These are phyloP conservation scores for Psilocybe sp. DNA, from an alignment of 768 basidiomycete genomes.

Conservation along the genomic window DNA sequence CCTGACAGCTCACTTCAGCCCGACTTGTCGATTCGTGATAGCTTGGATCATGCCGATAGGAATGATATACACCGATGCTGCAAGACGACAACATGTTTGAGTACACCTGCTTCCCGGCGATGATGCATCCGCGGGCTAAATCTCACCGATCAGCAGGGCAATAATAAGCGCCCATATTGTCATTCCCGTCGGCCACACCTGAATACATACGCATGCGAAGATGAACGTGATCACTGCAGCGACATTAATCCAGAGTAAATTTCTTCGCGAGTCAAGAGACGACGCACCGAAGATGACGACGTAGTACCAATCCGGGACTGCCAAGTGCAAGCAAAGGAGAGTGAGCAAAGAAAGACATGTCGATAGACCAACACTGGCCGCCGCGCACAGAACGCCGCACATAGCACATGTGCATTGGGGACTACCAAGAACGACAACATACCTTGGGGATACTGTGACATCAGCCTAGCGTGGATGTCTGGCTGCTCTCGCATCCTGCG, in stretches of 20 bases:
- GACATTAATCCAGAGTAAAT: neutral
- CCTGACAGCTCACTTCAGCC: constrained; percentile 35
- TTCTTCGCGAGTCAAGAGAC: neutral
- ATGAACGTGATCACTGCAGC: constrained; percentile 47
- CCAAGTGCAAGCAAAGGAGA: constrained; percentile 1
- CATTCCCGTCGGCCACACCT: constrained; percentile 65
- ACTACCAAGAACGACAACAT: neutral
- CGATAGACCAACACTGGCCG: too few species aligned
- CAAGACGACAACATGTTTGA: neutral
- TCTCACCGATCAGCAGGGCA: constrained; percentile 42
- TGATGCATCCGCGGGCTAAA: neutral
- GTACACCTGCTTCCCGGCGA: neutral
- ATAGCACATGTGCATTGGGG: too few species aligned
- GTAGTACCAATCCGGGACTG: constrained; percentile 69
- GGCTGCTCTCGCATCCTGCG: constrained; percentile 51
- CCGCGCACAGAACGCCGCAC: too few species aligned
- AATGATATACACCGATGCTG: constrained; percentile 57
- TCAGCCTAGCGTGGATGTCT: constrained; percentile 60
- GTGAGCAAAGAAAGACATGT: neutral
- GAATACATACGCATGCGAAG: constrained; percentile 58
- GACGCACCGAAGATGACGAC: constrained; percentile 41
- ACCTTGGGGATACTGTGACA: constrained; percentile 53
- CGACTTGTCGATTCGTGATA: constrained; percentile 78
- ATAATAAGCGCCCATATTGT: constrained; percentile 66
- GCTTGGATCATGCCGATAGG: constrained; percentile 81